Evolutionary conservation across 257 asterid genomes (phyloP), one percentile per base, ranked within the genome.

Genomic region (Nicotiana paniculata): DNA sequence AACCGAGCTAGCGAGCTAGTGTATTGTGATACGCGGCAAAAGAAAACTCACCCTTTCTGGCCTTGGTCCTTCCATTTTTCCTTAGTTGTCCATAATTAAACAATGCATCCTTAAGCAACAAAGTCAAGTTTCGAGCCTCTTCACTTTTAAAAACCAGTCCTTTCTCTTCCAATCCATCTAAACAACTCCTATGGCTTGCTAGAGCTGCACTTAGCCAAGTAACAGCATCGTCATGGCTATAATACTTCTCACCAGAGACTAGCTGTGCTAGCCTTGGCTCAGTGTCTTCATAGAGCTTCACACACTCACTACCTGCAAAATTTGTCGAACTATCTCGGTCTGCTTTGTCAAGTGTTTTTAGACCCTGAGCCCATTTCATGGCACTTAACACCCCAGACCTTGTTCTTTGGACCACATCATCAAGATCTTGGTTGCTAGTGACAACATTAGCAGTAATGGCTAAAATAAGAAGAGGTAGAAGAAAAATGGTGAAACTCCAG

Each of bases 181-280:
- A 64, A 48, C 97, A 94, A 83, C 91, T 88, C 33, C 26, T 54
- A 48, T 94, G 95, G 87, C 91, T 86, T 12, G 93, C 88, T 90
- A 88, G 28, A 18, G 92, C 91, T n/a, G 92, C 95, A 85, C 95
- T 92, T 10, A 94, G 82, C 98, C 98, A 91, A 12, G 93, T 88
- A 43, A 86, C 64, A 4, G 83, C 95, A 82, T 92, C 97, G 21
- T 86, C 90, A 16, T 28, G 61, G 86, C 89, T 84, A 33, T 63
- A 8, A 1, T 10, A 80, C 17, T 26, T 51, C 33, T 78, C 84
- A 28, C 78, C 43, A 13, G 88, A 46, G n/a, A 78, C 88, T 79
- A 90, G 12, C 68, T 81, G 85, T 39, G 86, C 87, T 39, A 92
- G 83, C 81, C 93, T 84, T 72, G 84, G 61, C 80, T 87, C 91